Base-by-base conservation (phyloP, 306 rosid species). In the Quercus alba region DNA sequence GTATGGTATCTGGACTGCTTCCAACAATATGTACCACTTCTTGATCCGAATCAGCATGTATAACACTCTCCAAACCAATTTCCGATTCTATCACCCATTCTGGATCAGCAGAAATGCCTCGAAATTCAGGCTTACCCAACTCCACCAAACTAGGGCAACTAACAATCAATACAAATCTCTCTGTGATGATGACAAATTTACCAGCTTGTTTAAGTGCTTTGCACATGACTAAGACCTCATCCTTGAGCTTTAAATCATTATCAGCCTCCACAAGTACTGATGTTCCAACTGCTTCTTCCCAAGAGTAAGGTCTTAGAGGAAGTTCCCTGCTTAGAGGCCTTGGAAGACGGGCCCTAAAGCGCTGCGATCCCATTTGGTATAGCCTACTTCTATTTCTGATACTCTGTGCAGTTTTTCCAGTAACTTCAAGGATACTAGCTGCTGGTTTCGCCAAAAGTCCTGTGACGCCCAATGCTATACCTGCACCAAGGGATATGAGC, bases 391-490 rank as follows among this genome's bases (percentile, higher is more conserved):
- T 84, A 78, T 95, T 93, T 89, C 99, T 87, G 76, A 95, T 93
- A 74, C 99, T 86, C 79, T 86, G 95, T 23, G 99, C 98, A 72
- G 99, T 95, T 89, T 90, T 95, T 15, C 97, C 98, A 66, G 99
- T 93, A 78, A 93, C 96, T 87, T 95, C 94, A 76, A 93, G 98
- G 85, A 95, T 93, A 85, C 99, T 95, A 68, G 99, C 99, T 70
- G 98, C 91, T 18, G 99, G 96, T 87, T 93, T 95, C 28, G 97
- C 99, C 72, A 94, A 93, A 68, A 94, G 97, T 82, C 98, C 97
- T 26, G 94, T 89, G 69, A 94, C 84, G 52, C 98, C 97, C 85
- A 94, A 85, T 33, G 98, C 98, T 78, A 94, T 87, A 80, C 98
- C 98, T 94, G 86, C 84, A 74, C 59, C 57, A 75, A 78, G 81